Evolutionary conservation across 768 basidiomycete species (phyloP).

Genomic region (Collybia sp.): DNA sequence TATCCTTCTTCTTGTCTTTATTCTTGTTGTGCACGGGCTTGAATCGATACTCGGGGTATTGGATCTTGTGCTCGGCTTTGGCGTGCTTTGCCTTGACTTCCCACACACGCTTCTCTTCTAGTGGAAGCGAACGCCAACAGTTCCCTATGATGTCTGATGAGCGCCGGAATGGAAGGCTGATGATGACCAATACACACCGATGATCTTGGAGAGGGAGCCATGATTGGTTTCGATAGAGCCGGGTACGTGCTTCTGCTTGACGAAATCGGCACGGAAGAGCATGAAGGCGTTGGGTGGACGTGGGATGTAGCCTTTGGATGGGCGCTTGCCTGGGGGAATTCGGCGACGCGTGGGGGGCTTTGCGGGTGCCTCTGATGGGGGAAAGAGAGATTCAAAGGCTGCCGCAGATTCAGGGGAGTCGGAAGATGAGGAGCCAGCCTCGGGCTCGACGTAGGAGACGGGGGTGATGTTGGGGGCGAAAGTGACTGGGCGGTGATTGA

Average conservation of each 20-base stretch:
- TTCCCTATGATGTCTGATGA: slow-evolving; percentile 46
- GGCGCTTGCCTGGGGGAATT: slow-evolving; percentile 56
- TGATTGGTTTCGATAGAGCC: slow-evolving; percentile 53
- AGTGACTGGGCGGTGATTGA: slow-evolving; percentile 40
- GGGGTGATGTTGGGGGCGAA: slow-evolving; percentile 41
- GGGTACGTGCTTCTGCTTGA: slow-evolving; percentile 74
- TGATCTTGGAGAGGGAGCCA: slow-evolving; percentile 32
- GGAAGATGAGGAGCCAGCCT: slow-evolving; percentile 19
- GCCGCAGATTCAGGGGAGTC: slow-evolving; percentile 26
- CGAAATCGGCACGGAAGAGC: slow-evolving; percentile 80
- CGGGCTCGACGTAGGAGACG: slow-evolving; percentile 20
- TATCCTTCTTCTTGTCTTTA: slow-evolving; percentile 36
- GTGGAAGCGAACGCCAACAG: slow-evolving; percentile 70
- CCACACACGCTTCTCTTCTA: slow-evolving; percentile 70
- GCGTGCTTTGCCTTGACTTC: slow-evolving; percentile 68
- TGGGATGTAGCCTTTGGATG: slow-evolving; percentile 63
- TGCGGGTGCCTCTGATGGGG: slow-evolving; percentile 40
- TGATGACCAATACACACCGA: slow-evolving; percentile 39
- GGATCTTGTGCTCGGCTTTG: slow-evolving; percentile 65
- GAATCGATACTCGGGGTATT: slow-evolving; percentile 65
- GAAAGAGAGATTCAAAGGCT: slow-evolving; percentile 42
- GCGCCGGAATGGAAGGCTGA: slow-evolving; percentile 16
- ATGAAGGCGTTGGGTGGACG: slow-evolving; percentile 86
- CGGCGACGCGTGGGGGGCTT: slow-evolving; percentile 39
- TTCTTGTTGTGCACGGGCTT: slow-evolving; percentile 50